phyloP scores from a whole-genome alignment of 2,329 filamentous ascomycete species.

The Westerdykella aurantiaca region DNA sequence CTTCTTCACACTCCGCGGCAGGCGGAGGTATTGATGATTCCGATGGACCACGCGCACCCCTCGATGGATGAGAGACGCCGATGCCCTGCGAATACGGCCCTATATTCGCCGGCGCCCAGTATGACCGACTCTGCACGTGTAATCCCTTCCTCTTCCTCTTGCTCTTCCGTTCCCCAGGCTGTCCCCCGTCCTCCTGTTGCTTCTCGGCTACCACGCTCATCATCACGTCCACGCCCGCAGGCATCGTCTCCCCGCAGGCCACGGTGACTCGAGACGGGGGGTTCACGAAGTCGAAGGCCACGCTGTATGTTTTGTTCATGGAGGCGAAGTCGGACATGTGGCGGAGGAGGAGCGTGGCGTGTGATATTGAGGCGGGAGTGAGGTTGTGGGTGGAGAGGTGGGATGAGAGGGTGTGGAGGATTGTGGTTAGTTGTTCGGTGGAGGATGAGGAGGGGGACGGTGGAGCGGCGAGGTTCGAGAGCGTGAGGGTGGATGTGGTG shows the following conservation, averaged over 20 bases:
- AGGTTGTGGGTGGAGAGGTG: conserved; percentile 24
- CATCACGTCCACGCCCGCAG: conserved; percentile 55
- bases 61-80: conserved; percentile 38
- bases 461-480: conserved; percentile 29
- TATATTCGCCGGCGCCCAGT: conserved; percentile 98
- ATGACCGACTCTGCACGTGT: conserved; percentile 88
- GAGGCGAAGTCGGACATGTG: conserved; percentile 72
- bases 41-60: no score
- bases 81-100: conserved; percentile 94
- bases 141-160: conserved; percentile 47
- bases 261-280: conserved; percentile 83
- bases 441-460: conserved; percentile 2
- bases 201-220: conserved; percentile 45
- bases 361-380: conserved; percentile 25
- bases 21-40: no score
- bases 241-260: conserved; percentile 64
- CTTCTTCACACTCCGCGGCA: conserved; percentile 1
- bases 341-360: conserved; percentile 63
- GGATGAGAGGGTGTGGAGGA: conserved; percentile 34
- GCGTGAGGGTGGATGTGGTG: conserved; percentile 45
- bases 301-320: conserved; percentile 71
- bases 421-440: conserved; percentile 32
- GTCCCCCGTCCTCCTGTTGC: neutral
- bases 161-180: neutral
- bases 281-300: conserved; percentile 69